Evolutionary conservation across 805 yeast species (phyloP), one percentile per base, ranked within the genome.

Genomic region (Barnettozyma pratensis): DNA sequence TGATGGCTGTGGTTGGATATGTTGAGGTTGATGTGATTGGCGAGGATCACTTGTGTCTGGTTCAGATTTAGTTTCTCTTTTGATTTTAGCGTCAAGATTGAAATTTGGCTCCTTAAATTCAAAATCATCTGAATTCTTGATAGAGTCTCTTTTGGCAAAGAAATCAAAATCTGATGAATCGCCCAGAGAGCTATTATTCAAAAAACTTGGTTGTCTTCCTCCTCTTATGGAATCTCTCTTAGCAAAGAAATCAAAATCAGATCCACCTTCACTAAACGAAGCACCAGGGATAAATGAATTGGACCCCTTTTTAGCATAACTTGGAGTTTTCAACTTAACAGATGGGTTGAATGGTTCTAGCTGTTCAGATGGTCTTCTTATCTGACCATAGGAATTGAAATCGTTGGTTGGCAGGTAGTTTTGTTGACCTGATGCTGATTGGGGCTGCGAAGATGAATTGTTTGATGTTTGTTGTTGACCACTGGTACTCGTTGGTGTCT

Each of bases 341-440:
- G 65, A 61, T 4, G 76, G 69, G 44, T 69, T 65, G 53, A 75
- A 76, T 1, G 78, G 75, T 46, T 76, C 81, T 44, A 75, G 51
- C 45, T 74, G 79, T 54, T 77, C 80, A 42, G 77, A 70, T n/a
- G 73, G 76, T 42, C 79, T 63, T 53, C 78, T 64, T 27, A 55
- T 41, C 45, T 61, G 50, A 51, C 57, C 52, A 59, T 56, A 53
- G 48, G 68, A 46, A 59, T 67, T 42, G 42, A 45, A 58, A 25
- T 58, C 60, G 11, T 45, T 48, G 11, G 56, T 8, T 14, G 59
- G 55, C 7, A 49, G 6, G 30, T 51, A 49, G 25, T 51, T 52
- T 8, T 51, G 50, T 2, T 19, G 19, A 19, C 42, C 46, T 39
- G 38, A 40, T 46, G 39, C 28, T 7, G 29, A 31, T 40, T 39